These are phyloP conservation scores for Fonsecaea pedrosoi DNA, from an alignment of 2,329 filamentous ascomycete species.

Conservation along the genomic window DNA sequence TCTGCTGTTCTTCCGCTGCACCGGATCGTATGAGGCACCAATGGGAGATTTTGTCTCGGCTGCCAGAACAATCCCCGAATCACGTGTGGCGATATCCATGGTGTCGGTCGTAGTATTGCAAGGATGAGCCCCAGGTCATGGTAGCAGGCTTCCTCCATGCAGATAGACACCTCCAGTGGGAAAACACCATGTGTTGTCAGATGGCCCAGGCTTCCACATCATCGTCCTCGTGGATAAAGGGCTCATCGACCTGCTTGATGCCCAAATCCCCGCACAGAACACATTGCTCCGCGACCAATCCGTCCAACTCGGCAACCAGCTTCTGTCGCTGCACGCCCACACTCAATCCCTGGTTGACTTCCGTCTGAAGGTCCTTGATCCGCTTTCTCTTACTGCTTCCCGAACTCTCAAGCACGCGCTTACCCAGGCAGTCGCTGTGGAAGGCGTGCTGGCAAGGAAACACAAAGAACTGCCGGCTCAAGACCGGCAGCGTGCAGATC, in stretches of 20 bases:
- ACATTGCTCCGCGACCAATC: slow-evolving; percentile 87
- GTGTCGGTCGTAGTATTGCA: background rate
- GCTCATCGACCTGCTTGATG: slow-evolving; percentile 92
- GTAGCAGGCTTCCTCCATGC: background rate
- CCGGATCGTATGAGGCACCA: background rate
- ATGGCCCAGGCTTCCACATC: slow-evolving; percentile 81
- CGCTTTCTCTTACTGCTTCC: slow-evolving; percentile 76
- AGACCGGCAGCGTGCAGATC: slow-evolving; percentile 80
- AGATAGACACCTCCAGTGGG: background rate
- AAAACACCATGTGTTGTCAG: slow-evolving; percentile 45
- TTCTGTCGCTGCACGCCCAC: slow-evolving; percentile 76
- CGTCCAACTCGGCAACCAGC: slow-evolving; percentile 86
- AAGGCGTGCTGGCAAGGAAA: slow-evolving; percentile 99
- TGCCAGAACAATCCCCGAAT: slow-evolving; percentile 7
- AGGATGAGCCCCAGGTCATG: background rate
- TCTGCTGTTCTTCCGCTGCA: slow-evolving; percentile 9
- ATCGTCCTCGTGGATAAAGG: slow-evolving; percentile 79
- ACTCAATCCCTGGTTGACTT: slow-evolving; percentile 78
- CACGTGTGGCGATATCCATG: background rate
- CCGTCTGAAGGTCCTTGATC: slow-evolving; percentile 83
- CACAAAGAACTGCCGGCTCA: slow-evolving; percentile 94
- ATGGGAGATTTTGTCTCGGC: slow-evolving; percentile 3
- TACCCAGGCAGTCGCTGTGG: slow-evolving; percentile 91
- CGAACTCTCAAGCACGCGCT: slow-evolving; percentile 81
- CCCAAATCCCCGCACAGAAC: slow-evolving; percentile 94